These are phyloP conservation scores for Melanopsichium pennsylvanicum DNA, from an alignment of 1,284 basidiomycete genomes.

Conservation along the genomic window DNA sequence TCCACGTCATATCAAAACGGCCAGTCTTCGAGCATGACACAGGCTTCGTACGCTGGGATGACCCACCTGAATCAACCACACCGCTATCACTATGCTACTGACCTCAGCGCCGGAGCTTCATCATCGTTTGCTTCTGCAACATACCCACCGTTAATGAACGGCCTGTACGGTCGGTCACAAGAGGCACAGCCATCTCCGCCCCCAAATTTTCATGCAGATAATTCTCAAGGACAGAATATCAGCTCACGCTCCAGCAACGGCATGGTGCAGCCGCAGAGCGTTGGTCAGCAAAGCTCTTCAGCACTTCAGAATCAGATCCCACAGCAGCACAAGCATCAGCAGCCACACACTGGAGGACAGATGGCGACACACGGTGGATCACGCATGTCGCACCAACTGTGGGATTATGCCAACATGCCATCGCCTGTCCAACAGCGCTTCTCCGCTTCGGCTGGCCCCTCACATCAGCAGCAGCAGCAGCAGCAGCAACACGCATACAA, in stretches of 20 bases:
- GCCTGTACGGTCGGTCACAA: not conserved
- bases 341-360: conserved; percentile 2
- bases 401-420: conserved; percentile 1
- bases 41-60: conserved; percentile 2
- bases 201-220: not conserved
- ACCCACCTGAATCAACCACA: conserved; percentile 1
- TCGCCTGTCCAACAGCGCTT: conserved; percentile 8
- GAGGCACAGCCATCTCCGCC: conserved; percentile 5
- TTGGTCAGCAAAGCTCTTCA: too few species aligned
- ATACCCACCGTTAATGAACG: not conserved
- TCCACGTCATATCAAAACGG: conserved; percentile 1
- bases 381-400: not conserved
- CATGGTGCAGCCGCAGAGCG: not conserved
- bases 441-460: conserved; percentile 1
- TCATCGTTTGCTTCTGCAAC: not conserved
- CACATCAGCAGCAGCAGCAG: conserved; percentile 15
- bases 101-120: not conserved
- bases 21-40: not conserved
- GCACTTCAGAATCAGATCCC: too few species aligned
- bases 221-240: not conserved
- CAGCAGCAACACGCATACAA: conserved; percentile 9
- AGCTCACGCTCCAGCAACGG: not conserved
- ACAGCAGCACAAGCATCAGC: conserved; percentile 9
- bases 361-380: too few species aligned
- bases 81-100: conserved; percentile 4